phyloP scores from a whole-genome alignment of 441 rosid species.

The Populus hybrid region DNA sequence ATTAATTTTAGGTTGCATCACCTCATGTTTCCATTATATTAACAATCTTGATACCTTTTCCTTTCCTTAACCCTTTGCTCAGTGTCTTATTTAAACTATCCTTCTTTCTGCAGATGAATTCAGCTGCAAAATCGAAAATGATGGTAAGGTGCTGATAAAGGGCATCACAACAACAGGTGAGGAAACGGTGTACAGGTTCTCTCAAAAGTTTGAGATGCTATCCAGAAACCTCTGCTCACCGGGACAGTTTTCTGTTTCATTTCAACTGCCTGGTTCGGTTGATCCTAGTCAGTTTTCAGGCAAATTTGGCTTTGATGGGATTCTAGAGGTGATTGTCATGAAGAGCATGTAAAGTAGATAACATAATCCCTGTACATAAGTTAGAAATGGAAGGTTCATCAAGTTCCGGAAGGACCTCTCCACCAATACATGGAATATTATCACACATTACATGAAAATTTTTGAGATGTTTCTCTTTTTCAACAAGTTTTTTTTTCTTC shows the following conservation, averaged over 20 bases:
- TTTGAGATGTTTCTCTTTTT: background rate
- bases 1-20: background rate
- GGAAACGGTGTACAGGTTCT: constrained; percentile 39
- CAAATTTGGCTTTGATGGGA: constrained; percentile 53
- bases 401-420: background rate
- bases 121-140: constrained; percentile 49
- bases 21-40: background rate
- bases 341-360: constrained; percentile 15
- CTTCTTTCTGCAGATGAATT: constrained; percentile 44
- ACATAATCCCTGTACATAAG: background rate
- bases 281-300: constrained; percentile 47
- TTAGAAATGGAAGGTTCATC: background rate
- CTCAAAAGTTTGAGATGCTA: constrained; percentile 54
- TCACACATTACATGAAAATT: background rate
- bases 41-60: background rate
- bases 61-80: background rate
- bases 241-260: constrained; percentile 57
- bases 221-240: constrained; percentile 57
- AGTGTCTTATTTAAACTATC: background rate
- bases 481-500: background rate
- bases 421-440: background rate
- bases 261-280: constrained; percentile 71
- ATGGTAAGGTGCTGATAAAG: constrained; percentile 54
- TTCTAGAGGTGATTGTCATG: constrained; percentile 66
- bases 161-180: constrained; percentile 66